Evolutionary conservation across 805 yeast species (phyloP).

Genomic region (Candida orba): DNA sequence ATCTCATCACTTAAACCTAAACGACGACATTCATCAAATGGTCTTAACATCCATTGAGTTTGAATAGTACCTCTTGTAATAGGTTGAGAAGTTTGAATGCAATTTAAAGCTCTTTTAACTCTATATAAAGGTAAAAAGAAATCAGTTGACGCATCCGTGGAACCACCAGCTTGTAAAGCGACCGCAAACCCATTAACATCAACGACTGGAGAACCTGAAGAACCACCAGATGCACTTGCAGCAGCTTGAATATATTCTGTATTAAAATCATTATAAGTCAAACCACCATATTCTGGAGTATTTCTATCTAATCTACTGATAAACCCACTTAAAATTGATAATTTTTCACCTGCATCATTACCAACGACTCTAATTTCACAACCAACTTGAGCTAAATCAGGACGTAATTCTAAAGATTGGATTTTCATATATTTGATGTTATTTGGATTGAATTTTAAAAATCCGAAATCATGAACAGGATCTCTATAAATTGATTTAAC

Average conservation of each 20-base stretch:
- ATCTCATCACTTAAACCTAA: slow-evolving; percentile 73
- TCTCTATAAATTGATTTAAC: slow-evolving; percentile 84
- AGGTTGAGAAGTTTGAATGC: slow-evolving; percentile 51
- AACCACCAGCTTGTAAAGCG: slow-evolving; percentile 93
- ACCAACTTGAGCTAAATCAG: slow-evolving; percentile 85
- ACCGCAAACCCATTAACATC: slow-evolving; percentile 81
- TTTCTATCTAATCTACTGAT: slow-evolving; percentile 75
- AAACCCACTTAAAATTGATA: slow-evolving; percentile 83
- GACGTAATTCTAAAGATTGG: slow-evolving; percentile 58
- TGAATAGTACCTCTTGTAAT: slow-evolving; percentile 90
- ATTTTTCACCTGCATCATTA: slow-evolving; percentile 93
- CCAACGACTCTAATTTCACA: slow-evolving; percentile 92
- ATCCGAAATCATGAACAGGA: slow-evolving; percentile 94
- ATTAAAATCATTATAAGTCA: slow-evolving; percentile 87
- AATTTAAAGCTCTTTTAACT: slow-evolving; percentile 71
- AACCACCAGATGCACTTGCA: slow-evolving; percentile 93
- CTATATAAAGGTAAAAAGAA: slow-evolving; percentile 83
- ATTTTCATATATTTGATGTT: slow-evolving; percentile 69
- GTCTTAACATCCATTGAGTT: slow-evolving; percentile 80
- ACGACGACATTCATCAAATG: slow-evolving; percentile 86
- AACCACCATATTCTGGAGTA: slow-evolving; percentile 87
- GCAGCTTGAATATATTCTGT: slow-evolving; percentile 95
- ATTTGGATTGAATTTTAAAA: slow-evolving; percentile 68
- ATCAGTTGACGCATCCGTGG: slow-evolving; percentile 86
- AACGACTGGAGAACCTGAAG: slow-evolving; percentile 95